Evolutionary conservation across 192 early-diverging fungal species (phyloP).

Genomic region (Linnemannia zychae): DNA sequence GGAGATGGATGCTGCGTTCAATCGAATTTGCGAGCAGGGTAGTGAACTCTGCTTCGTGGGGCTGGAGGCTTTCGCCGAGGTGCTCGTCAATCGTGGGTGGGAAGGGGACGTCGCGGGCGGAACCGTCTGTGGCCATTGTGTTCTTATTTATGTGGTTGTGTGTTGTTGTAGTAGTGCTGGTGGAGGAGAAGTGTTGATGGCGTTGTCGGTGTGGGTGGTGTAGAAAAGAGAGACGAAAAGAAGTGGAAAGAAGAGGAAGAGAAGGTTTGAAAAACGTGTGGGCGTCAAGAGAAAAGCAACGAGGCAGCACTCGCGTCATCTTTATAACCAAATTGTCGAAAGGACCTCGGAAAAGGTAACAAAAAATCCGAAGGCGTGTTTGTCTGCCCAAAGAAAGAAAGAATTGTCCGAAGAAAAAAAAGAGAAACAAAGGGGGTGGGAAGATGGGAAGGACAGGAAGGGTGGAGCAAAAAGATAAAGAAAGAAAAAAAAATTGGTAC

Average conservation of each 20-base stretch:
- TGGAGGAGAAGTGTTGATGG: not conserved
- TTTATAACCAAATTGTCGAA: not conserved
- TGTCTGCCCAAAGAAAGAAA: conserved; percentile 3
- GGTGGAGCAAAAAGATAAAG: not conserved
- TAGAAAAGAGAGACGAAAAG: not conserved
- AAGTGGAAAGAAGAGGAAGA: not conserved
- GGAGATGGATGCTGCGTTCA: conserved; percentile 1
- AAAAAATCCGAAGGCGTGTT: not conserved
- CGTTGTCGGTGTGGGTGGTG: not conserved
- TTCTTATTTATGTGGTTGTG: not conserved
- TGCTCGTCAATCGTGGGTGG: conserved; percentile 23
- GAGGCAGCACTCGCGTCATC: not conserved
- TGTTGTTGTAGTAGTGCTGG: not conserved
- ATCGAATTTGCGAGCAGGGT: conserved; percentile 23
- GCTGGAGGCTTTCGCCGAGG: conserved; percentile 32
- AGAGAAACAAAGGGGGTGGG: not conserved
- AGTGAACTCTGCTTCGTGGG: conserved; percentile 16
- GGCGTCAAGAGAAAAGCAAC: not conserved
- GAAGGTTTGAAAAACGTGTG: not conserved
- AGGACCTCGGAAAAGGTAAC: not conserved
- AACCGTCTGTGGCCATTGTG: conserved; percentile 13
- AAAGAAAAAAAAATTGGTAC: not conserved
- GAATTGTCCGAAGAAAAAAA: not conserved
- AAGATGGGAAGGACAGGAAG: not conserved
- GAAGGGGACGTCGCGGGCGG: conserved; percentile 28